Conservation (phyloP, 2,329 filamentous ascomycete genomes). For the Pleurostoma richardsiae region DNA sequence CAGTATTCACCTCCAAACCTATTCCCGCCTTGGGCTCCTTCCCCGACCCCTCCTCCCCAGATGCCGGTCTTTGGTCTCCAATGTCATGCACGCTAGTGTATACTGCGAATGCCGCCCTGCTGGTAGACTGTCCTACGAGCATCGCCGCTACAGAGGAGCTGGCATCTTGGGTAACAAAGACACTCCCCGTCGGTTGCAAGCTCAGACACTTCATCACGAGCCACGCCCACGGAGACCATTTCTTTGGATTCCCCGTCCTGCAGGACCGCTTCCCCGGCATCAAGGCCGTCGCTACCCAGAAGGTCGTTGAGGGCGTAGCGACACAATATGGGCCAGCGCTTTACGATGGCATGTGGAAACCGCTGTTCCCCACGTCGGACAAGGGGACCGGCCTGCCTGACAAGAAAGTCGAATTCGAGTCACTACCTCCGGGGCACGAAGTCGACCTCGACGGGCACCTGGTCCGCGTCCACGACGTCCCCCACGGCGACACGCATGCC, state of each 20-base stretch:
- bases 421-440: not conserved
- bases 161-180: constrained; percentile 1
- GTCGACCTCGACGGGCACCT: not conserved
- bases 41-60: too few relatives aligned
- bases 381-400: not conserved
- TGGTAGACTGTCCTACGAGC: not conserved
- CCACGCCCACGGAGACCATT: constrained; percentile 2
- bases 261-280: constrained; percentile 1
- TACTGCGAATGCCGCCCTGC: too few relatives aligned
- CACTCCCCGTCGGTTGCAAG: not conserved
- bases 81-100: too few relatives aligned
- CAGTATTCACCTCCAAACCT: too few relatives aligned
- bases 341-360: not conserved
- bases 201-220: not conserved
- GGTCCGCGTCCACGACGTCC: not conserved
- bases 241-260: constrained; percentile 2
- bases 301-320: not conserved
- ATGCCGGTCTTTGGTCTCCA: too few relatives aligned
- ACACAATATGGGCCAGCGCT: not conserved
- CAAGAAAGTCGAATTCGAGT: not conserved
- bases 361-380: not conserved
- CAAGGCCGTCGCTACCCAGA: not conserved
- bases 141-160: not conserved
- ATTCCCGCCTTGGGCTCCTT: too few relatives aligned
- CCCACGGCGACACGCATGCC: not conserved